Conservation (phyloP, 2,329 filamentous ascomycete species). For the Pestalotiopsis sp. region DNA sequence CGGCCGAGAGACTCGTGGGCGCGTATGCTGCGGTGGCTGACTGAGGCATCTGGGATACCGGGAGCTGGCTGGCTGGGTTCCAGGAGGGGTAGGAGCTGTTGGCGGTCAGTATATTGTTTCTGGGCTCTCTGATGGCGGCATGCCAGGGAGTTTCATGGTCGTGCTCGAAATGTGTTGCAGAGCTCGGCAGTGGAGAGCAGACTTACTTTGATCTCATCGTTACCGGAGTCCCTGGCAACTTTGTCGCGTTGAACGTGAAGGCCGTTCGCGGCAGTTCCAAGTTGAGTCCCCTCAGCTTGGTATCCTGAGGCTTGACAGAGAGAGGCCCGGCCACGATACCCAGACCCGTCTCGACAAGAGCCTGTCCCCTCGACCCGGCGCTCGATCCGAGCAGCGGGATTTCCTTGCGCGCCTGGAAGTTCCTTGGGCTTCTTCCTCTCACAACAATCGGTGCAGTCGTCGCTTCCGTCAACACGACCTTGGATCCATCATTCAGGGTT, state of each 20-base stretch:
- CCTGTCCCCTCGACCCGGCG: constrained; percentile 77
- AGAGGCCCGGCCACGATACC: constrained; percentile 63
- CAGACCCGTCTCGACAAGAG: constrained; percentile 64
- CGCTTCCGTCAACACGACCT: constrained; percentile 80
- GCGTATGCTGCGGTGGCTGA: constrained; percentile 51
- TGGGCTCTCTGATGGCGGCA: not conserved
- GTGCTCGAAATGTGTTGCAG: not conserved
- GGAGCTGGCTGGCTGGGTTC: constrained; percentile 47
- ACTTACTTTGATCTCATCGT: constrained; percentile 63
- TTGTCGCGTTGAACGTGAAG: constrained; percentile 62
- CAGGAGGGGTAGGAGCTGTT: constrained; percentile 61
- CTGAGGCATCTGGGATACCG: constrained; percentile 52
- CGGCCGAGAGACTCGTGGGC: constrained; percentile 51
- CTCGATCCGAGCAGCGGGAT: constrained; percentile 81
- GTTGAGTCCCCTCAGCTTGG: constrained; percentile 54
- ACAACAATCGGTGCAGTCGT: constrained; percentile 92
- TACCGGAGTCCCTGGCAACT: constrained; percentile 56
- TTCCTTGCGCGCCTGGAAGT: constrained; percentile 94
- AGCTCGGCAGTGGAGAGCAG: not conserved
- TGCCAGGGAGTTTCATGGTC: not conserved
- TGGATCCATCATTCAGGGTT: constrained; percentile 81
- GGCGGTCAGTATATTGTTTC: constrained; percentile 9
- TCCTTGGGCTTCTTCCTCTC: constrained; percentile 86
- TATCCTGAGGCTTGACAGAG: constrained; percentile 56
- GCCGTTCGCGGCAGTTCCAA: constrained; percentile 58